A percentile compares a stretch with the other conserved stretches of the same genome.
Conservation (phyloP, 768 basidiomycete genomes). For the Lentinula raphanica region DNA sequence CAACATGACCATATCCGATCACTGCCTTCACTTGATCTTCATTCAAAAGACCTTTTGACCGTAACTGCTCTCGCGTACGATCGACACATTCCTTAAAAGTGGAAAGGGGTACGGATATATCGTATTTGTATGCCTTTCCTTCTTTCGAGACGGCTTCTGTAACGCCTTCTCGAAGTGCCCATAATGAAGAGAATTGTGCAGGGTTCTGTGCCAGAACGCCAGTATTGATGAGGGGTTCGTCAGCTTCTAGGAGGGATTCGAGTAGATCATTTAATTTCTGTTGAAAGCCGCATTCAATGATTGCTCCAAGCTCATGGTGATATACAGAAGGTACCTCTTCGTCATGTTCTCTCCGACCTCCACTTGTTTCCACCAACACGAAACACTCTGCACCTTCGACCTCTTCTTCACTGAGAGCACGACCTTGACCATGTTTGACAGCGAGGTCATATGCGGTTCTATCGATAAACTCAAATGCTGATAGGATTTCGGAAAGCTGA, state of each 20-base stretch:
- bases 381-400: conserved; percentile 80
- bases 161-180: conserved; percentile 88
- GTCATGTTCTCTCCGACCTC: conserved; percentile 88
- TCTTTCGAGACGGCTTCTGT: conserved; percentile 91
- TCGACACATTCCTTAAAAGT: conserved; percentile 89
- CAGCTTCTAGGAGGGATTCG: conserved; percentile 69
- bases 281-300: neutral
- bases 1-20: conserved; percentile 93
- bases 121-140: conserved; percentile 96
- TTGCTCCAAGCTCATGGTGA: neutral
- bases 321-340: conserved; percentile 59
- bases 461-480: conserved; percentile 96
- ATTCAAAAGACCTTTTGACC: conserved; percentile 61
- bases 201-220: conserved; percentile 91
- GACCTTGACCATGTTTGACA: conserved; percentile 77
- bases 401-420: conserved; percentile 69
- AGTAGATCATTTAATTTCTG: conserved; percentile 85
- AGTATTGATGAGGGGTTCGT: conserved; percentile 74
- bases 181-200: conserved; percentile 82
- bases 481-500: conserved; percentile 89
- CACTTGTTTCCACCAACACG: conserved; percentile 91
- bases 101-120: conserved; percentile 82
- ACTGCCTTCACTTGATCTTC: conserved; percentile 78
- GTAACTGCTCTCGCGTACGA: conserved; percentile 64
- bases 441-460: conserved; percentile 78